Conservation (phyloP, 1,284 basidiomycete genomes). For the Xanthoconium separans region DNA sequence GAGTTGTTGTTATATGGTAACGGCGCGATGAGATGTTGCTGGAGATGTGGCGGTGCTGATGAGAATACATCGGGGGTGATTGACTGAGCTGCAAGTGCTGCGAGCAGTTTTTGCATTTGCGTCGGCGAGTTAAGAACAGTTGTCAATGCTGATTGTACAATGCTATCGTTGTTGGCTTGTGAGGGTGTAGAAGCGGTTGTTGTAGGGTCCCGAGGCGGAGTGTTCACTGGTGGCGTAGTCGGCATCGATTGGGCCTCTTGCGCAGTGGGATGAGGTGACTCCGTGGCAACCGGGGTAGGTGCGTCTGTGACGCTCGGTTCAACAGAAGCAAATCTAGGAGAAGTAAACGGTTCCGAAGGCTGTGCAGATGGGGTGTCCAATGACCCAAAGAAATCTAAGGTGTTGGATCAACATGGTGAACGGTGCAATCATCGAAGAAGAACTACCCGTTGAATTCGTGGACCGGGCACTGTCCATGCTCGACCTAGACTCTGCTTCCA, state of each 20-base stretch:
- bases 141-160: conserved; percentile 61
- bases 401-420: conserved; percentile 8
- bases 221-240: neutral
- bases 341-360: conserved; percentile 30
- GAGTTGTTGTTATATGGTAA: conserved; percentile 29
- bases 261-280: conserved; percentile 1
- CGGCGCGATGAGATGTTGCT: conserved; percentile 32
- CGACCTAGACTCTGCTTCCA: conserved; percentile 36
- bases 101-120: conserved; percentile 71
- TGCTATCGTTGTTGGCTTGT: conserved; percentile 40
- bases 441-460: conserved; percentile 18
- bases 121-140: conserved; percentile 59
- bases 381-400: conserved; percentile 30
- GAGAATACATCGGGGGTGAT: conserved; percentile 25
- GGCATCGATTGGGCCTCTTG: conserved; percentile 8
- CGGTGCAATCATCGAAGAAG: neutral
- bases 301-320: conserved; percentile 26
- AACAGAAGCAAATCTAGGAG: conserved; percentile 24
- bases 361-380: conserved; percentile 32
- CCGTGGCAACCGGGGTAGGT: conserved; percentile 13
- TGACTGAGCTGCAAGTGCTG: conserved; percentile 41
- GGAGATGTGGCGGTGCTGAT: conserved; percentile 14
- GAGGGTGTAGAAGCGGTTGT: conserved; percentile 9
- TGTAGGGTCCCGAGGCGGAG: conserved; percentile 23
- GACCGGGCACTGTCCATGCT: conserved; percentile 29